Evolutionary conservation across 257 asterid species (phyloP).

Genomic region (Penstemon davidsonii): DNA sequence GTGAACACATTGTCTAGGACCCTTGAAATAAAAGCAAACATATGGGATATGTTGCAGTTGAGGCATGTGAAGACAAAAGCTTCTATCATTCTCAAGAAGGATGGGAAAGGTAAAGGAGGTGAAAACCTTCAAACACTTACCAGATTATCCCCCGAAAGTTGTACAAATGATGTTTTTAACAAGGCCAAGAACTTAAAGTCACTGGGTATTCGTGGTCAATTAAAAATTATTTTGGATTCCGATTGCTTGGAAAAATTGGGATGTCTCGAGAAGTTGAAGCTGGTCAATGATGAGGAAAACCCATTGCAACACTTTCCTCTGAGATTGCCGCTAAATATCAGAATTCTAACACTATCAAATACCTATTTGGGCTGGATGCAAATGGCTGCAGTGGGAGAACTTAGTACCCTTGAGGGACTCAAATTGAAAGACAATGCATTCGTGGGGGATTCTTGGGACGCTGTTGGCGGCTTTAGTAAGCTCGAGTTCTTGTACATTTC

Average conservation of each 20-base stretch:
- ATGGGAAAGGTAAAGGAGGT: background rate
- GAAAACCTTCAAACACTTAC: background rate
- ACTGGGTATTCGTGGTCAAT: constrained; percentile 7
- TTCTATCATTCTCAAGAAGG: background rate
- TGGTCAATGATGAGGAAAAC: background rate
- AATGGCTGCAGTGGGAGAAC: background rate
- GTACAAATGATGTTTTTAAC: background rate
- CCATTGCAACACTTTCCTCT: background rate
- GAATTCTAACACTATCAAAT: background rate
- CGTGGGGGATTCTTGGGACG: background rate
- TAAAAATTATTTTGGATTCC: background rate
- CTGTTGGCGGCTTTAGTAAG: background rate
- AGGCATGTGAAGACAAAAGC: constrained; percentile 5
- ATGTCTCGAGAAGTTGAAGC: constrained; percentile 1
- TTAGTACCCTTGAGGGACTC: constrained; percentile 9
- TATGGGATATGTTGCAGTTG: background rate
- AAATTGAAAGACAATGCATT: constrained; percentile 14
- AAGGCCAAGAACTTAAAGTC: background rate
- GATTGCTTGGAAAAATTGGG: background rate
- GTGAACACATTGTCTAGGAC: background rate
- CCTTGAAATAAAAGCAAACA: background rate
- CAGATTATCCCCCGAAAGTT: background rate
- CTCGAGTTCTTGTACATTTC: background rate
- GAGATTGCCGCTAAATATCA: background rate
- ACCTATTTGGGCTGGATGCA: background rate